Percentiles rank a stretch among this genome's conserved stretches.
These are phyloP conservation scores for Hydnomerulius pinastri DNA, from an alignment of 768 basidiomycete species.

Conservation along the genomic window DNA sequence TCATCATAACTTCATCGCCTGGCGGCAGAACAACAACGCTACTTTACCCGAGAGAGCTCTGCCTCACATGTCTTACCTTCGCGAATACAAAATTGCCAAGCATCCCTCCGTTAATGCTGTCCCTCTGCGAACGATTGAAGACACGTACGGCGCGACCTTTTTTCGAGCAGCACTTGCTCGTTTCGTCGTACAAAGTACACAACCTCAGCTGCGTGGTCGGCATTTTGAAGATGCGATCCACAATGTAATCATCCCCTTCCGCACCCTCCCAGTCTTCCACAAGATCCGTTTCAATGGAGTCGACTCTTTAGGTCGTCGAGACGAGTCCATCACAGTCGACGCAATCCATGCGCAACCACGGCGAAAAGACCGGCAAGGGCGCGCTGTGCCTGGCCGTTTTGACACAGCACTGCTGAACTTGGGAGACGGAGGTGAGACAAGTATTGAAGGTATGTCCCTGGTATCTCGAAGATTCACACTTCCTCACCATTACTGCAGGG, in stretches of 20 bases:
- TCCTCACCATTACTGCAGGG: no score
- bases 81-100: constrained; percentile 24
- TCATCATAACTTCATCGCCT: constrained; percentile 24
- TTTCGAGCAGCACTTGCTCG: constrained; percentile 30
- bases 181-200: constrained; percentile 22
- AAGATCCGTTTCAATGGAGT: constrained; percentile 32
- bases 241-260: constrained; percentile 14
- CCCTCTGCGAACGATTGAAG: constrained; percentile 13
- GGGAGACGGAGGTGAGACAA: not conserved
- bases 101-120: constrained; percentile 28
- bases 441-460: constrained; percentile 16
- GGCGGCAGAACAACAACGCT: constrained; percentile 5
- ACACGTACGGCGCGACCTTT: constrained; percentile 29
- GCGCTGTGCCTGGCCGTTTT: constrained; percentile 21
- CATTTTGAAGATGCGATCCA: constrained; percentile 15
- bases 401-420: constrained; percentile 35
- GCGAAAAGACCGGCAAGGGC: not conserved
- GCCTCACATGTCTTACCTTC: constrained; percentile 6
- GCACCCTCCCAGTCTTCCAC: constrained; percentile 32
- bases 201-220: constrained; percentile 14
- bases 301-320: not conserved
- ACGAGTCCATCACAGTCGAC: constrained; percentile 21
- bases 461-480: not conserved
- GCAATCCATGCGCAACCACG: constrained; percentile 33
- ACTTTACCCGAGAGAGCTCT: not conserved